These are phyloP conservation scores for Chlorella sp. DNA, from an alignment of 139 green algal genomes.

Conservation along the genomic window DNA sequence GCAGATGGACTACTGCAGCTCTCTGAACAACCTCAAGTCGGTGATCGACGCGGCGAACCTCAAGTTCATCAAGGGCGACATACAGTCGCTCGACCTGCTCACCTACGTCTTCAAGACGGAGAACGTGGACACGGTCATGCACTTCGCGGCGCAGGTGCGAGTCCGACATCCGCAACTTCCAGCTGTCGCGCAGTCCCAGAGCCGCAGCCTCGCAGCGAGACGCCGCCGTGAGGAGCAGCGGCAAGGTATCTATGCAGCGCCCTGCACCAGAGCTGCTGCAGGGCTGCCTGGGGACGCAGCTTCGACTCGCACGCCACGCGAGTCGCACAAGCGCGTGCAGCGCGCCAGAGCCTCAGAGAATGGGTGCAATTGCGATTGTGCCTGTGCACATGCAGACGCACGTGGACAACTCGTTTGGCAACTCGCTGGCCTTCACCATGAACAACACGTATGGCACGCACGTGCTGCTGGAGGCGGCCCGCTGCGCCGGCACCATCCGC, in stretches of 20 bases:
- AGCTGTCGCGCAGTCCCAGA: too few species aligned
- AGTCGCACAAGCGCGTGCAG: too few species aligned
- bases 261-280: too few species aligned
- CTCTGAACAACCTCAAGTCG: conserved; percentile 69
- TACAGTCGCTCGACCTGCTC: conserved; percentile 87
- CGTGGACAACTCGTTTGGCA: conserved; percentile 98
- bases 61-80: conserved; percentile 95
- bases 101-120: conserved; percentile 76
- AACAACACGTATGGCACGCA: conserved; percentile 99
- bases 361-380: too few species aligned
- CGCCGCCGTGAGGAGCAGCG: too few species aligned
- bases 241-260: too few species aligned
- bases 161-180: too few species aligned
- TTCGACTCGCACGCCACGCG: too few species aligned
- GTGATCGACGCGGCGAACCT: conserved; percentile 68
- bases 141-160: conserved; percentile 89
- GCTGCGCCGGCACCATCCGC: conserved; percentile 66
- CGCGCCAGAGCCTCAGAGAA: too few species aligned
- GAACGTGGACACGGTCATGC: conserved; percentile 95
- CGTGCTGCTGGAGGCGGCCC: conserved; percentile 86
- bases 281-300: too few species aligned
- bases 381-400: conserved; percentile 76
- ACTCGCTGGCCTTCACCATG: conserved; percentile 87
- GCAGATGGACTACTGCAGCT: conserved; percentile 95
- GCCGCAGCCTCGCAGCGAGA: too few species aligned